These are phyloP conservation scores for Angomonas deanei DNA, from an alignment of 208 protist genomes.

Conservation along the genomic window DNA sequence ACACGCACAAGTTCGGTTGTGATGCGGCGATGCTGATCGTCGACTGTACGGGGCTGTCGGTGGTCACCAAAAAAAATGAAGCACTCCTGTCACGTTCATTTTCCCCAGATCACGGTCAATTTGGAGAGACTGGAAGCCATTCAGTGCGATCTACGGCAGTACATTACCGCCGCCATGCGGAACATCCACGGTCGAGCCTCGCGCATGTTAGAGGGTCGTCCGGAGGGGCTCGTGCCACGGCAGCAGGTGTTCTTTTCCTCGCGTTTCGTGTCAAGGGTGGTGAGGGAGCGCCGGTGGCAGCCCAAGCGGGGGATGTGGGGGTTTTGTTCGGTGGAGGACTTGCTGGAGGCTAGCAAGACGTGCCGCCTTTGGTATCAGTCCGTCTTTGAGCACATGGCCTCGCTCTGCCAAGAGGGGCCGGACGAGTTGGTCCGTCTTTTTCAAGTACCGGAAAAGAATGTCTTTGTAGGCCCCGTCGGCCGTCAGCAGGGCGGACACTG, in stretches of 20 bases:
- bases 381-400: constrained; percentile 24
- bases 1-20: constrained; percentile 16
- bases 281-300: background rate
- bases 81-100: constrained; percentile 63
- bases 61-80: constrained; percentile 34
- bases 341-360: constrained; percentile 8
- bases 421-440: constrained; percentile 9
- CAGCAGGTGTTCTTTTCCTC: background rate
- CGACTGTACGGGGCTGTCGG: constrained; percentile 42
- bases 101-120: constrained; percentile 41
- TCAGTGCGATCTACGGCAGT: constrained; percentile 18
- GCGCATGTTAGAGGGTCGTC: constrained; percentile 5
- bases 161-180: constrained; percentile 20
- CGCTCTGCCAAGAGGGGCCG: constrained; percentile 5
- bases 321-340: constrained; percentile 13
- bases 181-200: constrained; percentile 2
- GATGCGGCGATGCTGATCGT: constrained; percentile 29
- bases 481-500: background rate
- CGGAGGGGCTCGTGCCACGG: background rate
- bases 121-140: constrained; percentile 15
- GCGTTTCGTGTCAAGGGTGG: background rate
- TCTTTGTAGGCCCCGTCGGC: background rate
- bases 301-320: constrained; percentile 9
- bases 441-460: background rate
- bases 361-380: constrained; percentile 9